Percentiles rank a stretch among this genome's conserved stretches.
phyloP scores from a whole-genome alignment of 2,329 filamentous ascomycete species.

The Botrytis squamosa region DNA sequence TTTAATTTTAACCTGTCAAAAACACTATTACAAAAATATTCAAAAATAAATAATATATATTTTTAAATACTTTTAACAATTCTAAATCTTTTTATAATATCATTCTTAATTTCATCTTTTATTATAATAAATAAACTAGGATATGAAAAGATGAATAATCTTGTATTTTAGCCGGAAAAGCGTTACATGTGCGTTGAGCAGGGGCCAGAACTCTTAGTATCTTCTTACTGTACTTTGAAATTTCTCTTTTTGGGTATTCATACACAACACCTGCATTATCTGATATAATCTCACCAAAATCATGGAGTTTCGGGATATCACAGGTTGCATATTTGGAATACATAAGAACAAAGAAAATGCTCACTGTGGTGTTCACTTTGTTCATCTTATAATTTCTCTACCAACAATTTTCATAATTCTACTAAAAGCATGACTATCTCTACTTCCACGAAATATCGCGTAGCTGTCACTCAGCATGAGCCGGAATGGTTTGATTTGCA shows the following conservation, averaged over 20 bases:
- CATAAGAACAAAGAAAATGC: not conserved
- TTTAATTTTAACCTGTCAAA: too few relatives aligned
- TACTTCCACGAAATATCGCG: constrained; percentile 25
- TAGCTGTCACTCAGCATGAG: constrained; percentile 57
- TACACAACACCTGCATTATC: not conserved
- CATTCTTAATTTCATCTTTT: too few relatives aligned
- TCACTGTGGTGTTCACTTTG: not conserved
- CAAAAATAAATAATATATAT: too few relatives aligned
- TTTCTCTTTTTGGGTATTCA: not conserved
- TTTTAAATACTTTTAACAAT: too few relatives aligned
- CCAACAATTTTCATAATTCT: not conserved
- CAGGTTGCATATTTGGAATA: not conserved
- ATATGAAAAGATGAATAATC: too few relatives aligned
- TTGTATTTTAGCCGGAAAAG: too few relatives aligned
- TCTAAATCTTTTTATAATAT: too few relatives aligned
- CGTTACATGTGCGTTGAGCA: too few relatives aligned
- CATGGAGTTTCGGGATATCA: not conserved
- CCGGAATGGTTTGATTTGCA: constrained; percentile 60
- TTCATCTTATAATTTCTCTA: not conserved
- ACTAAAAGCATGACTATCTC: not conserved
- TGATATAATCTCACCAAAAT: not conserved
- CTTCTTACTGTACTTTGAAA: not conserved
- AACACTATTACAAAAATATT: too few relatives aligned
- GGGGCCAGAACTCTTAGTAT: too few relatives aligned
- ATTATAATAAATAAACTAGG: too few relatives aligned